Evolutionary conservation across 1,284 basidiomycete genomes (phyloP).

Genomic region (Cryptococcus wingfieldii): DNA sequence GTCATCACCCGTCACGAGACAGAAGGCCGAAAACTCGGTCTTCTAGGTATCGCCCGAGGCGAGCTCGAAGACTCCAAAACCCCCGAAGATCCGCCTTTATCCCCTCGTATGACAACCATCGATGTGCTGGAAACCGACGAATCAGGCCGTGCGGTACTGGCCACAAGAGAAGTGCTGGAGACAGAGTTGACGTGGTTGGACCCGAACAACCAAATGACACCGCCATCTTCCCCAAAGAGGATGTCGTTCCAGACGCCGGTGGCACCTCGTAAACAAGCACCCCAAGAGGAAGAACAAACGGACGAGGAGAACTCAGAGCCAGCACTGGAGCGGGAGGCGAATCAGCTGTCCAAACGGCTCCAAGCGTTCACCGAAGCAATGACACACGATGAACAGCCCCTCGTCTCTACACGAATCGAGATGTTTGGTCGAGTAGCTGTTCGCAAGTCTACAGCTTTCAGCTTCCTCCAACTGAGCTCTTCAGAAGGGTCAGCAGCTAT

Average conservation of each 20-base stretch:
- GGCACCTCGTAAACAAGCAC: slow-evolving; percentile 1
- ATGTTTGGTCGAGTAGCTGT: slow-evolving; percentile 41
- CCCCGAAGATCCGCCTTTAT: slow-evolving; percentile 14
- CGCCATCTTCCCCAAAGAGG: slow-evolving; percentile 19
- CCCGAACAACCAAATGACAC: slow-evolving; percentile 11
- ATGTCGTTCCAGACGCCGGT: slow-evolving; percentile 21
- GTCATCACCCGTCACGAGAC: slow-evolving; percentile 32
- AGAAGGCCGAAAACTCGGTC: slow-evolving; percentile 38
- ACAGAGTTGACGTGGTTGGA: slow-evolving; percentile 36
- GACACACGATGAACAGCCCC: slow-evolving; percentile 22
- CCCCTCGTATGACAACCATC: slow-evolving; percentile 27
- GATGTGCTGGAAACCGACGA: slow-evolving; percentile 28
- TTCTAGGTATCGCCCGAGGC: slow-evolving; percentile 28
- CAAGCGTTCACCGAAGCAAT: slow-evolving; percentile 25
- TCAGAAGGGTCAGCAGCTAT: slow-evolving; percentile 20
- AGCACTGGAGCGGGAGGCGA: background rate
- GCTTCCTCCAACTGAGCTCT: slow-evolving; percentile 28
- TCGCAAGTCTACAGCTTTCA: slow-evolving; percentile 35
- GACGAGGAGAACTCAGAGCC: background rate
- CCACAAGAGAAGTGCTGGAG: slow-evolving; percentile 32
- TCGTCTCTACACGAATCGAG: slow-evolving; percentile 40
- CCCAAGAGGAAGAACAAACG: background rate
- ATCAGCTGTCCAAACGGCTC: slow-evolving; percentile 18
- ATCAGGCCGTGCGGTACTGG: slow-evolving; percentile 28
- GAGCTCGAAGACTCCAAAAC: slow-evolving; percentile 15